Conservation (phyloP, 768 basidiomycete species). For the Amanita inopinata region DNA sequence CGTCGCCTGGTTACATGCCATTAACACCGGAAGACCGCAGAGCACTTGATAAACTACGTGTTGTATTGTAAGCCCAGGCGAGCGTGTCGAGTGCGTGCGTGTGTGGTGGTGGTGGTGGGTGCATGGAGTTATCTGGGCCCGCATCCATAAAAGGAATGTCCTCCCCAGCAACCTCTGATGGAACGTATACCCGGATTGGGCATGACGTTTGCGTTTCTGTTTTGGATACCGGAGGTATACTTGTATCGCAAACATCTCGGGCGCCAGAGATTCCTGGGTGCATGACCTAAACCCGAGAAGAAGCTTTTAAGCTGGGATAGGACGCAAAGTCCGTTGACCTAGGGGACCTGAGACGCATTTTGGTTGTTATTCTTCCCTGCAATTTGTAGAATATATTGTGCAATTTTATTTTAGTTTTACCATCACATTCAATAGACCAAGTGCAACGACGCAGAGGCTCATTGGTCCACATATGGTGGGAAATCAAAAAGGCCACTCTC, state of each 20-base stretch:
- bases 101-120: too few relatives aligned
- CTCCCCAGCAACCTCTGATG: too few relatives aligned
- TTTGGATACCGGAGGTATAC: constrained; percentile 10
- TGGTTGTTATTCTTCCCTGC: background rate
- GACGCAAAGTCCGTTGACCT: constrained; percentile 7
- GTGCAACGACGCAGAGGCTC: too few relatives aligned
- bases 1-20: constrained; percentile 24
- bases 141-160: too few relatives aligned
- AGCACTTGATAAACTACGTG: constrained; percentile 45
- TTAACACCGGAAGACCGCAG: constrained; percentile 50
- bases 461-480: too few relatives aligned
- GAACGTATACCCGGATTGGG: too few relatives aligned
- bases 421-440: too few relatives aligned
- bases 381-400: constrained; percentile 4
- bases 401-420: too few relatives aligned
- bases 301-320: constrained; percentile 1
- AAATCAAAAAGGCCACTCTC: too few relatives aligned
- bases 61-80: constrained; percentile 42
- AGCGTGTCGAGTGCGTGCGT: too few relatives aligned
- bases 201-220: background rate
- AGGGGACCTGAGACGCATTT: background rate
- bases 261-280: background rate
- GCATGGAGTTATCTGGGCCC: too few relatives aligned
- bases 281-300: background rate
- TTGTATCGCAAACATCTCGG: constrained; percentile 16